A percentile compares a stretch with the other conserved stretches of the same genome.
Evolutionary conservation across 306 rosid genomes (phyloP).

Genomic region (Cotoneaster glaucophyllus): DNA sequence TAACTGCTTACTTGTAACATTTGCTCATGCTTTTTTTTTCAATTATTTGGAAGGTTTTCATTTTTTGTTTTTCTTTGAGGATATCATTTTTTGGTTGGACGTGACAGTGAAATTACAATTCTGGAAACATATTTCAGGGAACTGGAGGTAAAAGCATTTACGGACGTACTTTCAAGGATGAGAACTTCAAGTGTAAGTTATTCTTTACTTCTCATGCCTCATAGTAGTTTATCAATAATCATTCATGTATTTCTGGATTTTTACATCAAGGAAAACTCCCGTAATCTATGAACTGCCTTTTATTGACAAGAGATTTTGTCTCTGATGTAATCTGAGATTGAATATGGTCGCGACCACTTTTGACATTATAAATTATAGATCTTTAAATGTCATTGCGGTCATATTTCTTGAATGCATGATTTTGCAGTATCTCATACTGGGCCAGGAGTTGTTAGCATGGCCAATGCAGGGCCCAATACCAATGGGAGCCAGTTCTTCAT

Average conservation of each 20-base stretch:
- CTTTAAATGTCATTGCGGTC: constrained; percentile 1
- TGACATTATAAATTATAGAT: background rate
- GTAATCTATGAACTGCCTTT: background rate
- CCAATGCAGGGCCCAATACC: constrained; percentile 98
- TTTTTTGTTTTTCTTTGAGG: background rate
- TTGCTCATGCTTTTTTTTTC: background rate
- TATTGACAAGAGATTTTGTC: background rate
- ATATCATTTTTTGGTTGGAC: background rate
- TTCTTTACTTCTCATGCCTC: constrained; percentile 3
- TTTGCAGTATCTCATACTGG: constrained; percentile 72
- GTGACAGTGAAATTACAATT: background rate
- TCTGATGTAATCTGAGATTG: background rate
- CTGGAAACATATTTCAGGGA: constrained; percentile 46
- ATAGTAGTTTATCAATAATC: background rate
- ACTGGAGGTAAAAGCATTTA: constrained; percentile 96
- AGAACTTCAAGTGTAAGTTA: constrained; percentile 82
- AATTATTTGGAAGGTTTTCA: too few species aligned
- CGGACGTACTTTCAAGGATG: constrained; percentile 94
- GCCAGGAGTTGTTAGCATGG: constrained; percentile 94
- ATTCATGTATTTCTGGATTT: background rate
- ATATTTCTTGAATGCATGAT: constrained; percentile 13
- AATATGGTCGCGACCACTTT: background rate
- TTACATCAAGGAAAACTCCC: background rate
- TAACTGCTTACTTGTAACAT: background rate
- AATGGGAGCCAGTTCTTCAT: constrained; percentile 97